phyloP scores from a whole-genome alignment of 2,329 filamentous ascomycete genomes.

The Hypomyces rosellus region DNA sequence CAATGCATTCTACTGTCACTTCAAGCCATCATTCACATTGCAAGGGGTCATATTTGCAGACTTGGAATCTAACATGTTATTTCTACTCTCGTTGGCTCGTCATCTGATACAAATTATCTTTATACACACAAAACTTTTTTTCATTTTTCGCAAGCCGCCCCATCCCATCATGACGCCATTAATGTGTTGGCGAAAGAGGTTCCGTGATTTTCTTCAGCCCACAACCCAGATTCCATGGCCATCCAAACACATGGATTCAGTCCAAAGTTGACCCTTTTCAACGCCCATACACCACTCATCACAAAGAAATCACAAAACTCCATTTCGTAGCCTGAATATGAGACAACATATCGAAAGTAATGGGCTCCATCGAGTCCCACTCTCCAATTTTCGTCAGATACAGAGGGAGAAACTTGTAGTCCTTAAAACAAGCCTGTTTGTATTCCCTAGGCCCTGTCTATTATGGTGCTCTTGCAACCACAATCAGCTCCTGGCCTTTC shows the following conservation, averaged over 20 bases:
- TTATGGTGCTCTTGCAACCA: too few species aligned
- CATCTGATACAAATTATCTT: conserved; percentile 9
- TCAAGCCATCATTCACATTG: not conserved
- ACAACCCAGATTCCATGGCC: conserved; percentile 10
- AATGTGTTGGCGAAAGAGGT: not conserved
- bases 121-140: conserved; percentile 6
- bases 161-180: conserved; percentile 8
- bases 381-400: too few species aligned
- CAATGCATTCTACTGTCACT: not conserved
- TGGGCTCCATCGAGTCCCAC: too few species aligned
- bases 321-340: conserved; percentile 1
- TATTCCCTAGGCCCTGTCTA: too few species aligned
- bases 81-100: conserved; percentile 5
- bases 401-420: too few species aligned
- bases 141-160: conserved; percentile 2
- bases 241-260: conserved; percentile 4
- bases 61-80: not conserved
- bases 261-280: conserved; percentile 9
- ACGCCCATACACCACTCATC: conserved; percentile 5
- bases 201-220: conserved; percentile 2
- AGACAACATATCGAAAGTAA: not conserved
- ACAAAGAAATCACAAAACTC: conserved; percentile 10
- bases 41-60: not conserved
- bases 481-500: too few species aligned
- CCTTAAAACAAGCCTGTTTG: too few species aligned